phyloP scores from a whole-genome alignment of 2,329 filamentous ascomycete species.

The Sarocladium kiliense region DNA sequence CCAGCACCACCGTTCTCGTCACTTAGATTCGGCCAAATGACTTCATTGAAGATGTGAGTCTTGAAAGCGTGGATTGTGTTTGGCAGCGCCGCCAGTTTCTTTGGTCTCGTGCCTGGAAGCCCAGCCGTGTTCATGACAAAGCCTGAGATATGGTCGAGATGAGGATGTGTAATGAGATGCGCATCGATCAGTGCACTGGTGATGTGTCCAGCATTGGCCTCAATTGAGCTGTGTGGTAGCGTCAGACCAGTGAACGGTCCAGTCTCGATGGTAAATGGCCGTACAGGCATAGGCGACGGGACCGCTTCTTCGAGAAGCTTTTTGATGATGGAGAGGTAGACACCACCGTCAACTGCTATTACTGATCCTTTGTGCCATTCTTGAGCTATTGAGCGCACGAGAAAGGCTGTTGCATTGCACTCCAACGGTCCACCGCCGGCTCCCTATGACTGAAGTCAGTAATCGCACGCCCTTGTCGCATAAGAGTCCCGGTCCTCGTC shows the following conservation, averaged over 20 bases:
- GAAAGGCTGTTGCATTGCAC: constrained; percentile 81
- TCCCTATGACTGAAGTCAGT: constrained; percentile 53
- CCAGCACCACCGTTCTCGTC: constrained; percentile 95
- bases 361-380: constrained; percentile 80
- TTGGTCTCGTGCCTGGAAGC: constrained; percentile 73
- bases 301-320: constrained; percentile 63
- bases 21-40: constrained; percentile 96
- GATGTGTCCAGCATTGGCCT: constrained; percentile 77
- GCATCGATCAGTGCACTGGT: constrained; percentile 76
- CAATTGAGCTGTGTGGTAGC: constrained; percentile 59
- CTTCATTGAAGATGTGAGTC: constrained; percentile 91
- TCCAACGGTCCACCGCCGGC: constrained; percentile 86
- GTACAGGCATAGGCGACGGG: constrained; percentile 24
- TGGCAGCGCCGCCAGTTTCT: constrained; percentile 79
- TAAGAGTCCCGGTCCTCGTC: too few relatives aligned
- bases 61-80: constrained; percentile 91
- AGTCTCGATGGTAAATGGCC: constrained; percentile 49
- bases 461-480: too few relatives aligned
- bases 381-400: constrained; percentile 75
- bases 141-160: constrained; percentile 88
- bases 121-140: constrained; percentile 92
- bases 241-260: constrained; percentile 80
- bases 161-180: constrained; percentile 93
- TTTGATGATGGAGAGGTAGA: constrained; percentile 81
- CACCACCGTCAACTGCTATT: constrained; percentile 89